Evolutionary conservation across 2,329 filamentous ascomycete species (phyloP).

Genomic region (Penicillium oxalicum): DNA sequence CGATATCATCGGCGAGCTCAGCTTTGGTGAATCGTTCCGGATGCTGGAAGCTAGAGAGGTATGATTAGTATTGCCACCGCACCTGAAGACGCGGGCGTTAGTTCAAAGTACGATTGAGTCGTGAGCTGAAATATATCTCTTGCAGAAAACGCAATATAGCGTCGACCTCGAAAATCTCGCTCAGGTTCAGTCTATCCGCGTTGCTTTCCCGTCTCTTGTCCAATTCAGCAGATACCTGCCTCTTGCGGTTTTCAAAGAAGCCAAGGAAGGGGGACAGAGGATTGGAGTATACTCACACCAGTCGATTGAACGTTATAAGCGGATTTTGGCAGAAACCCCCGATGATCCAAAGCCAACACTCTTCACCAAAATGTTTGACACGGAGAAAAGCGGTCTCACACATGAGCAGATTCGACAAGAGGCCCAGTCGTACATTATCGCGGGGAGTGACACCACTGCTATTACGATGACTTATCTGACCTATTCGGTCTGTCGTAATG

Average conservation of each 20-base stretch:
- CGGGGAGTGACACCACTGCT: conserved; percentile 50
- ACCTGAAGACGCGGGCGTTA: too few relatives aligned
- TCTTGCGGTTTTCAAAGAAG: conserved; percentile 18
- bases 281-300: conserved; percentile 19
- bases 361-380: conserved; percentile 24
- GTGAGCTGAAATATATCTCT: neutral
- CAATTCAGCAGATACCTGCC: conserved; percentile 18
- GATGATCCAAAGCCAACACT: conserved; percentile 19
- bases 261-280: conserved; percentile 15
- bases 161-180: conserved; percentile 30
- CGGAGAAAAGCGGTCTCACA: conserved; percentile 20
- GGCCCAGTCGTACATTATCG: conserved; percentile 44
- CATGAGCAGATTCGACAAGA: conserved; percentile 36
- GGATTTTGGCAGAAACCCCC: conserved; percentile 12
- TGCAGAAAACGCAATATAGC: conserved; percentile 41
- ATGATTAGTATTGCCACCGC: neutral
- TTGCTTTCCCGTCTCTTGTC: conserved; percentile 22
- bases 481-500: conserved; percentile 19
- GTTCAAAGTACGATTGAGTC: neutral
- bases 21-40: conserved; percentile 52
- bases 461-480: conserved; percentile 44
- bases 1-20: conserved; percentile 50
- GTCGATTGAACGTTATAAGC: conserved; percentile 23
- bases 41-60: conserved; percentile 49
- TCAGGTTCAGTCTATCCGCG: conserved; percentile 14